Evolutionary conservation across 2,329 filamentous ascomycete species (phyloP).

Genomic region (Colletotrichum sp.): DNA sequence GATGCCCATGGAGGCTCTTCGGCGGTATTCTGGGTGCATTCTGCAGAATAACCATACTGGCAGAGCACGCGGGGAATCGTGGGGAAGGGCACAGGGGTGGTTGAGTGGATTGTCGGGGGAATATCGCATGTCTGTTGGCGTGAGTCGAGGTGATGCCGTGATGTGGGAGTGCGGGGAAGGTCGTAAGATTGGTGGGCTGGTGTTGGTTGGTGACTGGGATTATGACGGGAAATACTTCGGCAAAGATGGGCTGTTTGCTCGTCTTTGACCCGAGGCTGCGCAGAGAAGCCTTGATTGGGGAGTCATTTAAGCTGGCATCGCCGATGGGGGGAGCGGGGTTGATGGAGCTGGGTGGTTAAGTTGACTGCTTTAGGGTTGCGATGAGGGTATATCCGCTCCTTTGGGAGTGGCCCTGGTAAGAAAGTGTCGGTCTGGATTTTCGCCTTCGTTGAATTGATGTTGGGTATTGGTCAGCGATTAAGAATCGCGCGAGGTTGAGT

Average conservation of each 20-base stretch:
- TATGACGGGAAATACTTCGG: not conserved
- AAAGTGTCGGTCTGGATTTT: not conserved
- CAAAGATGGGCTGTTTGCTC: not conserved
- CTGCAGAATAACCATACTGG: not conserved
- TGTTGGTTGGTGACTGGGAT: not conserved
- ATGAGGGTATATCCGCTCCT: not conserved
- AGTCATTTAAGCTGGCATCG: not conserved
- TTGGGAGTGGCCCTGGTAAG: not conserved
- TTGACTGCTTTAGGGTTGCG: not conserved
- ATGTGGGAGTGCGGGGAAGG: constrained; percentile 8
- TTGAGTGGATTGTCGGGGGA: not conserved
- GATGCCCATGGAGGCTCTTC: not conserved
- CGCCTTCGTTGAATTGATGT: not conserved
- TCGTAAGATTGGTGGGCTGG: not conserved
- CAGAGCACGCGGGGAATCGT: constrained; percentile 1
- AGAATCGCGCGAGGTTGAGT: not conserved
- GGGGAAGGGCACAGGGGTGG: not conserved
- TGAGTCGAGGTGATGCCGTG: not conserved
- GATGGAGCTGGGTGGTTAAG: not conserved
- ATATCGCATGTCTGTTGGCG: not conserved
- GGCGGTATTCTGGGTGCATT: not conserved
- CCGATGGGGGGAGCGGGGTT: not conserved
- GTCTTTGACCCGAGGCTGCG: not conserved
- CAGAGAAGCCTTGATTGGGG: not conserved
- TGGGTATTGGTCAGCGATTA: not conserved